Conservation (phyloP, 2,329 filamentous ascomycete species). For the Aspergillus bombycis region DNA sequence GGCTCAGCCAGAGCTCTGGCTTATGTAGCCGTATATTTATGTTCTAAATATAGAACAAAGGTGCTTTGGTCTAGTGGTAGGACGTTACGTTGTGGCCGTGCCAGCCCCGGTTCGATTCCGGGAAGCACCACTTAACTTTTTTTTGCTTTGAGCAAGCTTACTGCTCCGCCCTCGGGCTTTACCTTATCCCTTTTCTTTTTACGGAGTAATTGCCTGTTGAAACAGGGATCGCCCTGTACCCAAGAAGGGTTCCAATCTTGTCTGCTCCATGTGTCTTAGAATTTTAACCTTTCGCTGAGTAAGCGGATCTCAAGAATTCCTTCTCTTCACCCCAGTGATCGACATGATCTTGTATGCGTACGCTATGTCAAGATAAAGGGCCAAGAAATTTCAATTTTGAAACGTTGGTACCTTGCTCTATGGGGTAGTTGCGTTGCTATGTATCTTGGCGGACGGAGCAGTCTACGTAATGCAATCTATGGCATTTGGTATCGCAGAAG, state of each 20-base stretch:
- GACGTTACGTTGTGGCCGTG: slow-evolving; percentile 35
- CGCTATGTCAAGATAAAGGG: not conserved
- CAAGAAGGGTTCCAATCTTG: not conserved
- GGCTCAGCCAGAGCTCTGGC: not conserved
- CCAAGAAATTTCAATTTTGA: not conserved
- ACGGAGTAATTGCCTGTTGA: not conserved
- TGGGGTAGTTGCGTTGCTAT: not conserved
- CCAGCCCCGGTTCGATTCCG: slow-evolving; percentile 34
- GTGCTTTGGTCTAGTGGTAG: slow-evolving; percentile 30
- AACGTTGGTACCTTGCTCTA: not conserved
- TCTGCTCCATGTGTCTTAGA: not conserved
- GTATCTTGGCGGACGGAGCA: not conserved
- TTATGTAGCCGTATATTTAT: not conserved
- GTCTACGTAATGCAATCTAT: not conserved
- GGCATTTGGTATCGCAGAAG: not conserved
- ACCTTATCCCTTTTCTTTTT: too few species aligned
- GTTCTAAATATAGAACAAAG: slow-evolving; percentile 5
- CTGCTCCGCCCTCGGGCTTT: too few species aligned
- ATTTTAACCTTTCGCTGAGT: not conserved
- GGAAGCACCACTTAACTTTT: slow-evolving; percentile 24
- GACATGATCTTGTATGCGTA: not conserved
- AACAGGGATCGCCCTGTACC: not conserved
- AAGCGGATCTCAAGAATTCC: not conserved
- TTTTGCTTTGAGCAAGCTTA: not conserved
- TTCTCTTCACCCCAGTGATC: not conserved